Conservation (phyloP, 23 red algal species). For the Agarophyton chilense region DNA sequence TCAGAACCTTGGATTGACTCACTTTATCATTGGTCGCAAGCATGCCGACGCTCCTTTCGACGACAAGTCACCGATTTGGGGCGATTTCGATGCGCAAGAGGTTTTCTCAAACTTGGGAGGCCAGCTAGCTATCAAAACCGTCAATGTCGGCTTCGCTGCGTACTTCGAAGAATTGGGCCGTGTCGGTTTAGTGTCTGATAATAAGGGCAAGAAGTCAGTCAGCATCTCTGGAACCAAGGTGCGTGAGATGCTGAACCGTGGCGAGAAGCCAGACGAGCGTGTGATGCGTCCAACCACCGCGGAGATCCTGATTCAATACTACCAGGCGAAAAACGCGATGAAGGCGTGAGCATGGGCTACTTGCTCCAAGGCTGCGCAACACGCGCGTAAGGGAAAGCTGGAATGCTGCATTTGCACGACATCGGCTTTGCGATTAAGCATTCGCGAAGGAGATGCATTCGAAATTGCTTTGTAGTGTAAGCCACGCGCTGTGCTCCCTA, state of each 20-base stretch:
- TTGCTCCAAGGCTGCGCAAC: neutral
- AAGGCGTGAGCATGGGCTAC: conserved; percentile 32
- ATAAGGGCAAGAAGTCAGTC: conserved; percentile 88
- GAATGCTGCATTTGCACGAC: neutral
- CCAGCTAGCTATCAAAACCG: conserved; percentile 80
- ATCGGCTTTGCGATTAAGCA: neutral
- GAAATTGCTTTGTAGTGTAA: conserved; percentile 13
- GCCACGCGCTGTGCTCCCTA: conserved; percentile 7
- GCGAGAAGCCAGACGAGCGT: conserved; percentile 88
- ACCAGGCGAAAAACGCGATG: conserved; percentile 72
- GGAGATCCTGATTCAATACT: conserved; percentile 86
- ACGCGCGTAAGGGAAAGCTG: neutral
- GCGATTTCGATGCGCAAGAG: conserved; percentile 94
- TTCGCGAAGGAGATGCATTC: neutral
- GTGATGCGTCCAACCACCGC: conserved; percentile 90
- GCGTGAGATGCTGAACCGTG: conserved; percentile 83
- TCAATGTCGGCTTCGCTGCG: conserved; percentile 93
- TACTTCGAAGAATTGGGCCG: conserved; percentile 94
- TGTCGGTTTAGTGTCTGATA: conserved; percentile 79
- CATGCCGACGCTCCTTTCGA: conserved; percentile 95
- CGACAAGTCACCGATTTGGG: conserved; percentile 91
- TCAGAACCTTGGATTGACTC: conserved; percentile 93
- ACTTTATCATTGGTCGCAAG: conserved; percentile 97
- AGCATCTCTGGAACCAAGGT: conserved; percentile 93
- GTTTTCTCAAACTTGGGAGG: conserved; percentile 79